Conservation (phyloP, 2,329 filamentous ascomycete genomes). For the Fonsecaea nubica region DNA sequence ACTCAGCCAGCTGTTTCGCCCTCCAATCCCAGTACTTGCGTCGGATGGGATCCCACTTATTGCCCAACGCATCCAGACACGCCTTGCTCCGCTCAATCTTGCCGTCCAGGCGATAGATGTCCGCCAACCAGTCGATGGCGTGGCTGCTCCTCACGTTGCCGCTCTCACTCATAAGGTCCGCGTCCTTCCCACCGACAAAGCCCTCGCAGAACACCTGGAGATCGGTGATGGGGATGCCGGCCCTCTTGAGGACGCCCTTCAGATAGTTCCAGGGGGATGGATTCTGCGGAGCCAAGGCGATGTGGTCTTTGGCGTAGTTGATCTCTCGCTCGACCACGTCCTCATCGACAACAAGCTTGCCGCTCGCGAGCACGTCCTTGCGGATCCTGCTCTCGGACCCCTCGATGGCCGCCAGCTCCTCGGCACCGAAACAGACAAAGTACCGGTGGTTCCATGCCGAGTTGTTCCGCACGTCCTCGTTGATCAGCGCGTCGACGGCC, state of each 20-base stretch:
- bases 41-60: conserved; percentile 89
- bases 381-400: conserved; percentile 41
- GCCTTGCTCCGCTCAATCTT: conserved; percentile 65
- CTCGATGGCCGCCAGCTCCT: conserved; percentile 50
- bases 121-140: conserved; percentile 60
- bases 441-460: conserved; percentile 97
- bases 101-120: conserved; percentile 51
- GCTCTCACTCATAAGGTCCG: conserved; percentile 32
- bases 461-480: conserved; percentile 88
- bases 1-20: conserved; percentile 36
- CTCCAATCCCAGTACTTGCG: conserved; percentile 91
- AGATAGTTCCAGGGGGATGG: conserved; percentile 94
- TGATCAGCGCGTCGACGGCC: conserved; percentile 74
- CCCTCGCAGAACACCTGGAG: conserved; percentile 61
- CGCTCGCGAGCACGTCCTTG: conserved; percentile 28
- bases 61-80: conserved; percentile 75
- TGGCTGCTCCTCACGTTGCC: conserved; percentile 63
- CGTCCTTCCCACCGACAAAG: conserved; percentile 50
- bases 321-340: conserved; percentile 76
- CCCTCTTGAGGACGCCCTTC: conserved; percentile 74
- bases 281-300: conserved; percentile 85
- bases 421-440: conserved; percentile 79
- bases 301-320: conserved; percentile 73
- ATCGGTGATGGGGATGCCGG: conserved; percentile 57
- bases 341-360: conserved; percentile 58